Percentiles rank a stretch among this genome's conserved stretches.
Conservation (phyloP, 208 protist species). For the Trypanosoma theileri region DNA sequence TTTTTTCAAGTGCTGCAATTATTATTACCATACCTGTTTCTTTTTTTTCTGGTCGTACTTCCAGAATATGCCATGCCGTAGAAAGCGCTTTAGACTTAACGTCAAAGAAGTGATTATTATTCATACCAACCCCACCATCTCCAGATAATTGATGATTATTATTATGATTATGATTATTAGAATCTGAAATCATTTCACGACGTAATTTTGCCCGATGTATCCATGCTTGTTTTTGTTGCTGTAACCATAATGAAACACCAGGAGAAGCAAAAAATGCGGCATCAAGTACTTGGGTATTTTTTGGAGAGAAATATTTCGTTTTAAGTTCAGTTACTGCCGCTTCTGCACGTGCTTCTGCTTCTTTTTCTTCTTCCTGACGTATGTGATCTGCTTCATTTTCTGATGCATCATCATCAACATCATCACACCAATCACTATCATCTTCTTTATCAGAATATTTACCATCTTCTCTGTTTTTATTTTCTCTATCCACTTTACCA, state of each 20-base stretch:
- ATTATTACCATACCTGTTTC: conserved; percentile 60
- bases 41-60: conserved; percentile 65
- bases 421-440: conserved; percentile 32
- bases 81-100: conserved; percentile 73
- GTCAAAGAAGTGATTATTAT: conserved; percentile 79
- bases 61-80: conserved; percentile 73
- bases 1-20: conserved; percentile 58
- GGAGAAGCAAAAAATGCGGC: conserved; percentile 59
- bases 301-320: conserved; percentile 67
- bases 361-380: conserved; percentile 54
- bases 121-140: conserved; percentile 8
- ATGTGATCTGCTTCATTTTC: conserved; percentile 54
- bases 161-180: conserved; percentile 9
- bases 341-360: conserved; percentile 54
- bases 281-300: conserved; percentile 61
- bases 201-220: conserved; percentile 74
- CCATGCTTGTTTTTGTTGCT: conserved; percentile 57
- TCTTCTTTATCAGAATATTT: conserved; percentile 22
- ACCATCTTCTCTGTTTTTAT: conserved; percentile 10
- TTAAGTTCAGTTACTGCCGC: conserved; percentile 41
- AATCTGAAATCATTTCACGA: conserved; percentile 54
- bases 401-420: conserved; percentile 9
- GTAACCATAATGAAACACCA: conserved; percentile 55
- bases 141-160: background rate
- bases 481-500: conserved; percentile 2